A percentile compares a stretch with the other conserved stretches of the same genome.
Conservation (phyloP, 306 rosid genomes). For the Elaeagnus macrophylla region DNA sequence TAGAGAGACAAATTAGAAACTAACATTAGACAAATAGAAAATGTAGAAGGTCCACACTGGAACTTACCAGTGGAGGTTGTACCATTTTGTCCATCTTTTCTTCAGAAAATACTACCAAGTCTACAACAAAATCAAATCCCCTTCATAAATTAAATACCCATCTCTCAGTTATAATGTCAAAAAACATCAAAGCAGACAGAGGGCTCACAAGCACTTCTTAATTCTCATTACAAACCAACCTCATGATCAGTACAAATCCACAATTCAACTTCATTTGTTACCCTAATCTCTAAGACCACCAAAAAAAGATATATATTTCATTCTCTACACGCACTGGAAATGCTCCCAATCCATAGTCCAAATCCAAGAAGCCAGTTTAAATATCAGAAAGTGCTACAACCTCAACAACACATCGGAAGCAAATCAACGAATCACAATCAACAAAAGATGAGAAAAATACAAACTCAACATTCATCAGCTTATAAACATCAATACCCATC, state of each 20-base stretch:
- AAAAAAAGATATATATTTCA: no score
- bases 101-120: constrained; percentile 15
- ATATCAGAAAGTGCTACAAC: constrained; percentile 7
- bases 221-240: constrained; percentile 16
- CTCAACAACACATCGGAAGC: not conserved
- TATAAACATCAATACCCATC: constrained; percentile 24
- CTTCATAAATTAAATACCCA: constrained; percentile 29
- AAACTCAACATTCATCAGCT: constrained; percentile 16
- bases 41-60: constrained; percentile 7
- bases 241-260: not conserved
- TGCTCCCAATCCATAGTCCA: not conserved
- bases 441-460: constrained; percentile 13
- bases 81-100: constrained; percentile 62
- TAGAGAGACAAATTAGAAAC: not conserved
- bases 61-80: constrained; percentile 82
- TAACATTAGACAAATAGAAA: constrained; percentile 3
- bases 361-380: constrained; percentile 9
- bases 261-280: constrained; percentile 11
- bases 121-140: constrained; percentile 10
- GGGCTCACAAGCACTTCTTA: constrained; percentile 23
- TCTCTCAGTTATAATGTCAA: constrained; percentile 38
- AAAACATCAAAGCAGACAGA: constrained; percentile 15
- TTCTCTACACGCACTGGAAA: no score
- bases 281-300: no score
- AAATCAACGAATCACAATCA: constrained; percentile 15